Evolutionary conservation across 345 rosid species (phyloP).

Genomic region (Tarenaya hassleriana): DNA sequence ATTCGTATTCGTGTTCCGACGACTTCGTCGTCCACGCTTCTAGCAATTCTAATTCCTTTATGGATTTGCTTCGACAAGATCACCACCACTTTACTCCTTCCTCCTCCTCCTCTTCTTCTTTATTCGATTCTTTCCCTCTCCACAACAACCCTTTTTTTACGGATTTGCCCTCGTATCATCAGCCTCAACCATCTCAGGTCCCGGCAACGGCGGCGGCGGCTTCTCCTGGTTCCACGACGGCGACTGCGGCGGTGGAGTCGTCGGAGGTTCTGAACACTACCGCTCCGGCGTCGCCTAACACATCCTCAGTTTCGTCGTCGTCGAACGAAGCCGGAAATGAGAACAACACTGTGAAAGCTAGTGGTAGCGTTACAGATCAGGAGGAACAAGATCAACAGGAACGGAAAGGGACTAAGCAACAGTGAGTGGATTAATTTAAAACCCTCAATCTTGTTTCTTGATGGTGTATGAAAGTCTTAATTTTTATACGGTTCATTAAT

Average conservation of each 20-base stretch:
- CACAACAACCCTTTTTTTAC: constrained; percentile 22
- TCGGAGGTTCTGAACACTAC: constrained; percentile 66
- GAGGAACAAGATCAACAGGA: constrained; percentile 52
- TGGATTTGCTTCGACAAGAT: constrained; percentile 52
- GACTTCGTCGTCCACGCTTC: constrained; percentile 10
- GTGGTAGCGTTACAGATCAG: constrained; percentile 37
- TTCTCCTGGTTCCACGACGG: constrained; percentile 34
- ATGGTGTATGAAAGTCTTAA: too few relatives aligned
- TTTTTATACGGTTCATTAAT: constrained; percentile 13
- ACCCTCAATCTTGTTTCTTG: neutral
- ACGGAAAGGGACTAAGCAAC: constrained; percentile 55
- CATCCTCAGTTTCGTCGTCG: constrained; percentile 71
- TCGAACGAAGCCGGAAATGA: constrained; percentile 64
- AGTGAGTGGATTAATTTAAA: constrained; percentile 38
- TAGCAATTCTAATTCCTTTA: constrained; percentile 24
- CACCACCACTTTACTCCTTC: constrained; percentile 17
- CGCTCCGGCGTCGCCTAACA: constrained; percentile 75
- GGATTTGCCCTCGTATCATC: constrained; percentile 21
- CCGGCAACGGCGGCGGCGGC: too few relatives aligned
- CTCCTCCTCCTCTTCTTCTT: constrained; percentile 30
- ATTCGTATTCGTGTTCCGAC: constrained; percentile 28
- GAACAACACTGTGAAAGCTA: constrained; percentile 24
- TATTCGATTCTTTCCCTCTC: constrained; percentile 47
- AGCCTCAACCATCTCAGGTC: neutral
- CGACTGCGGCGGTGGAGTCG: constrained; percentile 39